phyloP scores from a whole-genome alignment of 2,329 filamentous ascomycete species.

The Aspergillus sp. region DNA sequence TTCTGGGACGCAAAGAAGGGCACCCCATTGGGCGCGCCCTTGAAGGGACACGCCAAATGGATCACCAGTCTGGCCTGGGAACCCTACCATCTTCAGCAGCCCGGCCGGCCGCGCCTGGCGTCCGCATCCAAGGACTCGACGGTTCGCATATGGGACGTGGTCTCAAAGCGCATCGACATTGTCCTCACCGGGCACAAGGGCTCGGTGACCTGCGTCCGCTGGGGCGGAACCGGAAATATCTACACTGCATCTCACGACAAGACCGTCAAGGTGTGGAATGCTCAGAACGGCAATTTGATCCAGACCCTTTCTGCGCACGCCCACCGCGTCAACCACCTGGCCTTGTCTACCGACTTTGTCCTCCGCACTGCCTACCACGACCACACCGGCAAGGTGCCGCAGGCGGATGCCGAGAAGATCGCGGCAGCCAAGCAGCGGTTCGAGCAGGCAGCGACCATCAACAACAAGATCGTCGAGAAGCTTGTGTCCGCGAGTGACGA shows the following conservation, averaged over 20 bases:
- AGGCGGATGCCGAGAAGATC: constrained; percentile 68
- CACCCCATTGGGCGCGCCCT: constrained; percentile 66
- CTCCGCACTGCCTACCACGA: constrained; percentile 85
- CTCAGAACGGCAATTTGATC: constrained; percentile 73
- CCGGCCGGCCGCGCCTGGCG: constrained; percentile 75
- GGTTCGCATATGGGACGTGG: constrained; percentile 81
- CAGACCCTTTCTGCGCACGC: constrained; percentile 81
- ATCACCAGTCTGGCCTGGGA: constrained; percentile 89
- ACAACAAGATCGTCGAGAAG: constrained; percentile 76
- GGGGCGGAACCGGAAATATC: constrained; percentile 85
- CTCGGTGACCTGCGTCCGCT: constrained; percentile 85
- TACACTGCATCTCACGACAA: constrained; percentile 90
- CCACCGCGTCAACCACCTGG: constrained; percentile 94
- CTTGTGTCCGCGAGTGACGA: constrained; percentile 92
- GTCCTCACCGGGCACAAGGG: constrained; percentile 87
- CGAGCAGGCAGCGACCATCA: constrained; percentile 76
- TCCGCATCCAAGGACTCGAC: constrained; percentile 90
- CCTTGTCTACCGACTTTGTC: constrained; percentile 88
- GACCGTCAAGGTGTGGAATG: constrained; percentile 88
- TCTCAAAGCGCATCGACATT: constrained; percentile 75
- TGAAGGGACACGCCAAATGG: constrained; percentile 88
- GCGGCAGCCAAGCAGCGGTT: constrained; percentile 79
- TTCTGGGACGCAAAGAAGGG: constrained; percentile 87
- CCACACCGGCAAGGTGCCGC: constrained; percentile 71
- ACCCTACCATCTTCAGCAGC: constrained; percentile 79